Evolutionary conservation across 345 rosid genomes (phyloP).

Genomic region (Dimocarpus longan): DNA sequence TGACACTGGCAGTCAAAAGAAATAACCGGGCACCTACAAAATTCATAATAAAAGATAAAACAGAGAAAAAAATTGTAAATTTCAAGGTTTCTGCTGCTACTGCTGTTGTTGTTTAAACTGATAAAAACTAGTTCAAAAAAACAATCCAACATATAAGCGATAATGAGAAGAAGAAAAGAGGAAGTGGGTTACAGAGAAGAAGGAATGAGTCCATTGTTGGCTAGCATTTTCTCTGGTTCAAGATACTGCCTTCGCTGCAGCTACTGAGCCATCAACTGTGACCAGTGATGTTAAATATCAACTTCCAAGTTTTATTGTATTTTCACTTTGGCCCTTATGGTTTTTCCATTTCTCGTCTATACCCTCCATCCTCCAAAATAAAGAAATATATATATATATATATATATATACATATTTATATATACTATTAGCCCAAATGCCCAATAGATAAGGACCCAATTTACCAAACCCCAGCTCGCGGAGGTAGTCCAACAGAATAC

Average conservation of each 20-base stretch:
- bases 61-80: neutral
- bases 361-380: neutral
- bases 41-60: neutral
- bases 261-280: neutral
- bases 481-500: no score
- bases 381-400: no score
- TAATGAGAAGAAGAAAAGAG: neutral
- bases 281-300: neutral
- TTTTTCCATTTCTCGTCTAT: neutral
- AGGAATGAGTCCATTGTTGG: constrained; percentile 13
- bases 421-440: no score
- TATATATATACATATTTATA: no score
- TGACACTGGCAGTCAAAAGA: constrained; percentile 24
- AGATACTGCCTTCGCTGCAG: neutral
- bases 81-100: neutral
- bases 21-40: constrained; percentile 35
- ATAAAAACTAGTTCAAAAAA: neutral
- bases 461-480: no score
- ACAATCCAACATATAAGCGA: neutral
- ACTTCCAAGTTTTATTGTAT: neutral
- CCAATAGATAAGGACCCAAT: no score
- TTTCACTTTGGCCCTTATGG: neutral
- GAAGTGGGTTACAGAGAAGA: constrained; percentile 22
- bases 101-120: neutral
- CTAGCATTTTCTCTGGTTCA: constrained; percentile 19